Percentiles rank a stretch among this genome's conserved stretches.
Evolutionary conservation across 768 basidiomycete genomes (phyloP).

Genomic region (Phallus indusiatus): DNA sequence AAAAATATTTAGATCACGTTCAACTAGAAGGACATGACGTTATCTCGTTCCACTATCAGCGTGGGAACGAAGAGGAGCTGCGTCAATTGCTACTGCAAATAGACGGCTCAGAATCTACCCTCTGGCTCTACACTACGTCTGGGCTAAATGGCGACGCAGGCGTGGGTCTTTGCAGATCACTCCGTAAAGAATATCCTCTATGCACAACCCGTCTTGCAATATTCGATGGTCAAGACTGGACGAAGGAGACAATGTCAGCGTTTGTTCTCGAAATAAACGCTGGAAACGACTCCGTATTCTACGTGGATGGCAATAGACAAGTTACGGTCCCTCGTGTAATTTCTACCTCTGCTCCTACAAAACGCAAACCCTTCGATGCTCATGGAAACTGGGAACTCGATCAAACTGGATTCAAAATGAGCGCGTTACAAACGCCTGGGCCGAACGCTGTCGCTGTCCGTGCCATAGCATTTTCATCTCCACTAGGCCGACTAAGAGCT

Average conservation of each 20-base stretch:
- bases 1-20: neutral
- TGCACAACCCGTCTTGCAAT: slow-evolving; percentile 23
- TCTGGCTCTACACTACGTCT: slow-evolving; percentile 23
- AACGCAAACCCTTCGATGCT: slow-evolving; percentile 8
- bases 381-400: neutral
- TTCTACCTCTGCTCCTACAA: slow-evolving; percentile 14
- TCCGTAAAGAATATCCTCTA: slow-evolving; percentile 22
- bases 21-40: neutral
- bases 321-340: slow-evolving; percentile 22
- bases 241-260: slow-evolving; percentile 6
- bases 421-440: no score
- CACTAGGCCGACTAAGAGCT: no score
- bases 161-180: slow-evolving; percentile 22
- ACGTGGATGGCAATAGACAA: slow-evolving; percentile 19
- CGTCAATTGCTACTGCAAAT: slow-evolving; percentile 11
- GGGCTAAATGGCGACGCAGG: slow-evolving; percentile 24
- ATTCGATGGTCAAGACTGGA: slow-evolving; percentile 17
- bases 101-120: slow-evolving; percentile 8
- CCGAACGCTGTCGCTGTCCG: no score
- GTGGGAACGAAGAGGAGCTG: slow-evolving; percentile 14
- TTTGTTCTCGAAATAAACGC: neutral
- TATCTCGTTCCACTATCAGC: slow-evolving; percentile 12
- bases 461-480: no score
- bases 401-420: no score
- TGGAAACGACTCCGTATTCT: slow-evolving; percentile 13